Base-by-base conservation (phyloP, 2,329 filamentous ascomycete species). In the Fusarium miscanthi region DNA sequence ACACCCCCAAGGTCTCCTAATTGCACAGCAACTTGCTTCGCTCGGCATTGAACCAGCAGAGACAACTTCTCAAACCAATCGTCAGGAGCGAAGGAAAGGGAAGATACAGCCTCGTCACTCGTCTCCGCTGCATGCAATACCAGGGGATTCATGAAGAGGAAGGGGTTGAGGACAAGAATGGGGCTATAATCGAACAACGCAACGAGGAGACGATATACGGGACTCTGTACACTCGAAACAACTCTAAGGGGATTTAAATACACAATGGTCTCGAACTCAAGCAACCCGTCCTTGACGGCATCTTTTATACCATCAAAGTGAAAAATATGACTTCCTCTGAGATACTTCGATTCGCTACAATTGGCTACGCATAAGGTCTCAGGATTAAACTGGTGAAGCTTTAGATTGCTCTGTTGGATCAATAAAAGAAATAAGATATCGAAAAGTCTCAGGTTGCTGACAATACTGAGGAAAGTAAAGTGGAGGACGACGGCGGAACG, bases 251-350 rank as follows among this genome's bases (percentile, higher is more conserved):
- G 23, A 25, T 65, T 7, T 53, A 59, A 17, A 27, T 63, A 8
- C 70, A 78, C n/a, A 43, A 74, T 33, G 71, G 78, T 8, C 51
- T 78, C 3, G 66, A 77, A 7, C 59, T 81, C 1, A 61, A 75
- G 2, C n/a, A 52, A 1, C 74, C 74, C 0, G n/a, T 59, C 11
- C 57, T 77, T 7, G 63, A 75, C 12, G 76, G 65, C 2, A 43
- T 70, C 11, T 74, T 67, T 41, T 81, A 79, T 46, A 51, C 43
- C 2, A 27, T 81, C 21, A 58, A 54, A 21, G 45, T 27, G 8
- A 51, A 41, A 11, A n/a, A 56, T 14, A 45, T 48, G 9, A 21
- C 59, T 6, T 25, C 33, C 4, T n/a, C 52, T 3, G 74, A 75
- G 14, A 59, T 65, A 5, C 17, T 81, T 31, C 71, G 66, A 38